phyloP scores from a whole-genome alignment of 73 alveolate species.

The Effrenium voratum region DNA sequence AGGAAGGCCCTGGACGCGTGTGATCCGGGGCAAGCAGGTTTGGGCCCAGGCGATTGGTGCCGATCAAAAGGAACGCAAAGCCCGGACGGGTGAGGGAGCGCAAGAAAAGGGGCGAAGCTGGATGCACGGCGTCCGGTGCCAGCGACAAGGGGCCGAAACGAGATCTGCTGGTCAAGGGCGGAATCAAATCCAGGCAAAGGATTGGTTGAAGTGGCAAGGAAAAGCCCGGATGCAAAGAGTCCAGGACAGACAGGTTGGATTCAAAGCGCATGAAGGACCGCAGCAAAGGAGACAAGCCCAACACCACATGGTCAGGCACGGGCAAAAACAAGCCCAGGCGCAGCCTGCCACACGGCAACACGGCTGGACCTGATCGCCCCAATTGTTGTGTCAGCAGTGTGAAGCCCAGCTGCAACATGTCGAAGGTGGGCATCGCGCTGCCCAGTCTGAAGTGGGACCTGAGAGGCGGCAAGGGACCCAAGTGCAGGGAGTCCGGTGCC shows the following conservation, averaged over 20 bases:
- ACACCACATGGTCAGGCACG: neutral
- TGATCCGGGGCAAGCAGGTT: neutral
- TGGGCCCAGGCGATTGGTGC: neutral
- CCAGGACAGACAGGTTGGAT: neutral
- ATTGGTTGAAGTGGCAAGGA: neutral
- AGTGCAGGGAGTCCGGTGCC: conserved; percentile 43
- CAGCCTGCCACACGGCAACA: neutral
- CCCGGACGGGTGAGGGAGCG: neutral
- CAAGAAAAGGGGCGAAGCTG: neutral
- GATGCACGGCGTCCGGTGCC: neutral
- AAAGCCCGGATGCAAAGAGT: neutral
- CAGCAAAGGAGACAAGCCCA: neutral
- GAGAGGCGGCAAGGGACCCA: neutral
- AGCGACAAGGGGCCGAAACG: neutral
- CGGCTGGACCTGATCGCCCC: neutral
- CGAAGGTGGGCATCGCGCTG: neutral
- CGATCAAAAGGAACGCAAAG: neutral
- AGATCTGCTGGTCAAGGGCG: neutral
- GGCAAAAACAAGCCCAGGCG: neutral
- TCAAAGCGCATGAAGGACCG: conserved; percentile 2
- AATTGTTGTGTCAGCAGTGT: neutral
- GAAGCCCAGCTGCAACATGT: conserved; percentile 13
- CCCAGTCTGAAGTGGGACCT: conserved; percentile 4
- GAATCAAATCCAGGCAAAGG: neutral
- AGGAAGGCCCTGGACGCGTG: neutral